These are phyloP conservation scores for Rhododendron henanense DNA, from an alignment of 148 eudicot genomes.

Conservation along the genomic window DNA sequence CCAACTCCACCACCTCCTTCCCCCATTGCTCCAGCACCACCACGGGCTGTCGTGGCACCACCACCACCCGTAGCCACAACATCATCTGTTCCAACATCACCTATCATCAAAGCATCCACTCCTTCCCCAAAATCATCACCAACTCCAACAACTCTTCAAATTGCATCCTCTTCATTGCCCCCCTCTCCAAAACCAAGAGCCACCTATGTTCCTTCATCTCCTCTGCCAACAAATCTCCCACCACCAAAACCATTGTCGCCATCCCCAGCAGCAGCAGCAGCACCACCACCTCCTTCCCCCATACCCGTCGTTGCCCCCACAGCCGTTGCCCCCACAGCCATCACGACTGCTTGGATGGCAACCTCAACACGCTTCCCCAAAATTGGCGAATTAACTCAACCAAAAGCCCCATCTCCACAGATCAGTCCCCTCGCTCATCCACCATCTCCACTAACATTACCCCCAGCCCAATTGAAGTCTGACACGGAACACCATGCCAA, in stretches of 20 bases:
- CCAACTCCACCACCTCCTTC: slow-evolving; percentile 19
- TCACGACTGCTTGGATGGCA: neutral
- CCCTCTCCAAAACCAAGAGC: slow-evolving; percentile 11
- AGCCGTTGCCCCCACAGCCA: slow-evolving; percentile 33
- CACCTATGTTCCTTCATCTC: slow-evolving; percentile 8
- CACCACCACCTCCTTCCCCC: neutral
- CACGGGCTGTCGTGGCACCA: neutral
- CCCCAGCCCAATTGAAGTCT: slow-evolving; percentile 44
- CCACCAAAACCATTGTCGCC: neutral
- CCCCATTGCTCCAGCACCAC: slow-evolving; percentile 10
- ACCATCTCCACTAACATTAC: slow-evolving; percentile 60
- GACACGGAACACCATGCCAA: slow-evolving; percentile 17
- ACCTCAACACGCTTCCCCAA: neutral
- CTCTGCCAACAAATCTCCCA: neutral
- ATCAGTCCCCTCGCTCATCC: slow-evolving; percentile 21
- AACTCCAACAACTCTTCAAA: neutral
- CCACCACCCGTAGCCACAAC: neutral
- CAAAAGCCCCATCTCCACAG: slow-evolving; percentile 23
- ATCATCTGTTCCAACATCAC: slow-evolving; percentile 10
- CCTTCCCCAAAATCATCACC: slow-evolving; percentile 2
- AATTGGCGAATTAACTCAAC: slow-evolving; percentile 13
- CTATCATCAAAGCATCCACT: neutral
- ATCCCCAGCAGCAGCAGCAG: neutral
- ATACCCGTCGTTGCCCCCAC: slow-evolving; percentile 12
- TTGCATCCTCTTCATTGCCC: neutral